Evolutionary conservation across 2,329 filamentous ascomycete genomes (phyloP).

Genomic region (Grosmannia penicillata): DNA sequence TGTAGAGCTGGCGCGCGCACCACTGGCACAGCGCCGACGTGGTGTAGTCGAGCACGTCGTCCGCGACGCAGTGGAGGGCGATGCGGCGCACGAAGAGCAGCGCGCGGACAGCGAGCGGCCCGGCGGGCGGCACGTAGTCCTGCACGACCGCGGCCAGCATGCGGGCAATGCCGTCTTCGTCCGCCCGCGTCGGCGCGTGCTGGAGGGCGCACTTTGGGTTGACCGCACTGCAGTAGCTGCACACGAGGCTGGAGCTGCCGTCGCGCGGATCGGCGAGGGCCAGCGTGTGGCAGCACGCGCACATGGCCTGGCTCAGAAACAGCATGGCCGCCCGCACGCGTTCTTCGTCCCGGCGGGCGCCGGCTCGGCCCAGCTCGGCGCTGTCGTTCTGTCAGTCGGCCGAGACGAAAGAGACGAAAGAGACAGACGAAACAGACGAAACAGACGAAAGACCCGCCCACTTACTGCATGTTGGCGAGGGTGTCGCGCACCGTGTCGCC

Average conservation of each 20-base stretch:
- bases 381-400: neutral
- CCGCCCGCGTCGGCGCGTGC: neutral
- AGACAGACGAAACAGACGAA: no score
- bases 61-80: conserved; percentile 3
- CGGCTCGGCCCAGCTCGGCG: neutral
- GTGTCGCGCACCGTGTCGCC: conserved; percentile 2
- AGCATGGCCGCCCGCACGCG: conserved; percentile 1
- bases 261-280: conserved; percentile 3
- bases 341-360: neutral
- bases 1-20: conserved; percentile 5
- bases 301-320: conserved; percentile 5
- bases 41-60: conserved; percentile 7
- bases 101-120: conserved; percentile 7
- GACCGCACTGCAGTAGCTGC: conserved; percentile 2
- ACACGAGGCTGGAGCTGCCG: conserved; percentile 2
- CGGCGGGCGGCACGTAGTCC: neutral
- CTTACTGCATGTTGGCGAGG: conserved; percentile 5
- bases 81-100: conserved; percentile 5
- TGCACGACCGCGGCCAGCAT: neutral
- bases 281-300: conserved; percentile 3
- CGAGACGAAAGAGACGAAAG: no score
- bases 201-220: neutral
- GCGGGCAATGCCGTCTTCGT: neutral
- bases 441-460: neutral
- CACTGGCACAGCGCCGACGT: conserved; percentile 7